Conservation (phyloP, 768 basidiomycete genomes). For the Mycena vulgaris region DNA sequence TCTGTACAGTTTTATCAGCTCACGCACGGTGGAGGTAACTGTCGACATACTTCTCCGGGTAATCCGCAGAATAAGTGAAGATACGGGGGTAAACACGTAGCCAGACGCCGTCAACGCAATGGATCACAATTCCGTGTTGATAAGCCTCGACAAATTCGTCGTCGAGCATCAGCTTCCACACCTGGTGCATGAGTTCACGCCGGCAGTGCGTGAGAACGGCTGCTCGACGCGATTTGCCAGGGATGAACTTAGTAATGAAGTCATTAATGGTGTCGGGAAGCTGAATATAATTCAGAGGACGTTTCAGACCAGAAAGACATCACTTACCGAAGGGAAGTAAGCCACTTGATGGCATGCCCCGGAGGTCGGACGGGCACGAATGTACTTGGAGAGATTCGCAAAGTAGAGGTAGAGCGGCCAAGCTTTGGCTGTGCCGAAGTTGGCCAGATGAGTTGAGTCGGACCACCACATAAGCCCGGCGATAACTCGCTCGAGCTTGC, state of each 20-base stretch:
- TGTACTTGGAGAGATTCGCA: slow-evolving; percentile 43
- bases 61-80: slow-evolving; percentile 45
- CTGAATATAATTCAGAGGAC: neutral
- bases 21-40: neutral
- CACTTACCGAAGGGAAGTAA: slow-evolving; percentile 15
- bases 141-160: slow-evolving; percentile 40
- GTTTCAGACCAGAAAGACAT: neutral
- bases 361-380: slow-evolving; percentile 5
- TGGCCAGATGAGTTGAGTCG: slow-evolving; percentile 36
- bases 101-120: slow-evolving; percentile 39
- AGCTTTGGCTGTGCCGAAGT: slow-evolving; percentile 37
- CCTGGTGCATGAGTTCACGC: slow-evolving; percentile 36
- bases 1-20: slow-evolving; percentile 17
- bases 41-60: slow-evolving; percentile 43
- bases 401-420: slow-evolving; percentile 45
- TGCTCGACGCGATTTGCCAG: neutral
- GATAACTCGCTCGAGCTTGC: slow-evolving; percentile 37
- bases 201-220: slow-evolving; percentile 31
- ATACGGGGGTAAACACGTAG: slow-evolving; percentile 41
- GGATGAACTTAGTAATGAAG: slow-evolving; percentile 4
- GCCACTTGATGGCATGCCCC: slow-evolving; percentile 42
- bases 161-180: slow-evolving; percentile 25
- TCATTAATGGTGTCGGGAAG: slow-evolving; percentile 10
- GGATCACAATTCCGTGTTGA: slow-evolving; percentile 39
- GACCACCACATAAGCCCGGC: slow-evolving; percentile 15